phyloP scores from a whole-genome alignment of 495 filamentous ascomycete genomes.

The Aspergillus cristatus region DNA sequence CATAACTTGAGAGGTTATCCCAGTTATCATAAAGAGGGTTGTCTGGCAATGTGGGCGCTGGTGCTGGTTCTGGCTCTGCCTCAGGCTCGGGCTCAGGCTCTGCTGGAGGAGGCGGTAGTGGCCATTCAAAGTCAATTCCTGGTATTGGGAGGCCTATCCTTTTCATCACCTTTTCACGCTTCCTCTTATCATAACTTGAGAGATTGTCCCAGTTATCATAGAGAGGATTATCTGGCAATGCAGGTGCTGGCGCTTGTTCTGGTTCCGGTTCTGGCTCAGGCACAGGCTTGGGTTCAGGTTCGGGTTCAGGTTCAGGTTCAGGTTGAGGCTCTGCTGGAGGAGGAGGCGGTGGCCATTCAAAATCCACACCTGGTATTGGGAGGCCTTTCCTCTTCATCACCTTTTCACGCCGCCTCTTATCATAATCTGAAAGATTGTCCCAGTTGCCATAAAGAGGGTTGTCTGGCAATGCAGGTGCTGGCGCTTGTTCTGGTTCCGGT shows the following conservation, averaged over 20 bases:
- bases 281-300: constrained; percentile 6
- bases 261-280: constrained; percentile 6
- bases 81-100: constrained; percentile 15
- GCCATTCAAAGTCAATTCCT: constrained; percentile 25
- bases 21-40: constrained; percentile 9
- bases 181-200: constrained; percentile 32
- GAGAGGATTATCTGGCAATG: constrained; percentile 25
- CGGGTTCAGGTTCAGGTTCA: constrained; percentile 5
- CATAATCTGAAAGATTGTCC: constrained; percentile 17
- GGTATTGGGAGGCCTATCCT: constrained; percentile 30
- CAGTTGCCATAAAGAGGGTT: constrained; percentile 22
- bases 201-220: constrained; percentile 28
- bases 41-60: constrained; percentile 7
- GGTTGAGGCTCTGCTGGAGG: constrained; percentile 1
- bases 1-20: constrained; percentile 5
- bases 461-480: constrained; percentile 10
- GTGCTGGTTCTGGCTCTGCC: constrained; percentile 12
- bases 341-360: no score
- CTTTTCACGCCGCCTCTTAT: constrained; percentile 23
- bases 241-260: constrained; percentile 6
- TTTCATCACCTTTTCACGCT: constrained; percentile 25
- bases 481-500: no score
- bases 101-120: constrained; percentile 10
- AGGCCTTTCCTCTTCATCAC: constrained; percentile 13
- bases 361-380: constrained; percentile 12